Conservation (phyloP, 169 alveolate genomes). For the Neospora caninum region DNA sequence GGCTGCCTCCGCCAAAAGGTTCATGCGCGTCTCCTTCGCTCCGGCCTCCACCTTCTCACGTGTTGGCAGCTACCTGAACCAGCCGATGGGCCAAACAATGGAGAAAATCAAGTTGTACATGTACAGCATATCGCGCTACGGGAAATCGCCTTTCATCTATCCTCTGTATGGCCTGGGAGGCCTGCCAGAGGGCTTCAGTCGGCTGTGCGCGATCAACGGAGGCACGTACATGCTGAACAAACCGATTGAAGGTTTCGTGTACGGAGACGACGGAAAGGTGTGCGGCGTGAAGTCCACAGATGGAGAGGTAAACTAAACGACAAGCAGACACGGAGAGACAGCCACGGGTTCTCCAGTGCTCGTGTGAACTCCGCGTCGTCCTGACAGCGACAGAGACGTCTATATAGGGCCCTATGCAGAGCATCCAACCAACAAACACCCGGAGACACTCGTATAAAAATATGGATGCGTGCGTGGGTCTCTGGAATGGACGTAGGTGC, state of each 20-base stretch:
- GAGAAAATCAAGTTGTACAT: constrained; percentile 91
- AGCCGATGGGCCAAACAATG: constrained; percentile 92
- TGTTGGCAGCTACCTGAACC: constrained; percentile 51
- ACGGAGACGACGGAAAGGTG: constrained; percentile 88
- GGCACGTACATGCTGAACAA: constrained; percentile 96
- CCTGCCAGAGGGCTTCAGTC: constrained; percentile 95
- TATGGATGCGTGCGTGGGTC: too few relatives aligned
- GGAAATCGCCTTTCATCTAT: constrained; percentile 97
- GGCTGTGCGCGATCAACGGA: constrained; percentile 96
- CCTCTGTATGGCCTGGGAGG: constrained; percentile 99
- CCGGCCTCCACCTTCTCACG: too few relatives aligned
- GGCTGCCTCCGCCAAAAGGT: too few relatives aligned
- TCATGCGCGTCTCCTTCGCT: too few relatives aligned
- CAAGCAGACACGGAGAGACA: neutral
- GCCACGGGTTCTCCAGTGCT: too few relatives aligned
- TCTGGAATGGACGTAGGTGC: too few relatives aligned
- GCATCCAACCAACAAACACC: too few relatives aligned
- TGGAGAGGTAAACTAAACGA: constrained; percentile 74
- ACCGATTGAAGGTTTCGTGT: constrained; percentile 82
- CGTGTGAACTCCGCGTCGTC: too few relatives aligned
- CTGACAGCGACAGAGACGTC: too few relatives aligned
- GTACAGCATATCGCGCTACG: constrained; percentile 95
- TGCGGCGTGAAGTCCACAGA: constrained; percentile 85
- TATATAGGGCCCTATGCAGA: too few relatives aligned
- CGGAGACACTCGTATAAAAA: too few relatives aligned